Percentiles rank a stretch among this genome's conserved stretches.
Conservation (phyloP, 768 basidiomycete species). For the Suillus sp. region DNA sequence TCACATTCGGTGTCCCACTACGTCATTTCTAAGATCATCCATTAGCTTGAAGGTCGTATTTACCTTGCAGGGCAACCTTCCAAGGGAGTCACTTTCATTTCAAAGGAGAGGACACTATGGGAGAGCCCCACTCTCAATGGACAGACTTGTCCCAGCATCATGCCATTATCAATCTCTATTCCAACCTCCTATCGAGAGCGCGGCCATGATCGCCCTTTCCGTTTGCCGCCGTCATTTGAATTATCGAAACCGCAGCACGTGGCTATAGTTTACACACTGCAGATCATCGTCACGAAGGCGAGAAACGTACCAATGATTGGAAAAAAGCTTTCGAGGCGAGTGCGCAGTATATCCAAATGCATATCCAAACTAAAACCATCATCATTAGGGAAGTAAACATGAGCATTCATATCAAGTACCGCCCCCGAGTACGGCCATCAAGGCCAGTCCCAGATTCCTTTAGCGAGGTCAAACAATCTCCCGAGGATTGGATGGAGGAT, state of each 20-base stretch:
- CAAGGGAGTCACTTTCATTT: slow-evolving; percentile 22
- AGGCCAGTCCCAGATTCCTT: slow-evolving; percentile 29
- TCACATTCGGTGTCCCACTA: neutral
- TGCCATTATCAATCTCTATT: slow-evolving; percentile 34
- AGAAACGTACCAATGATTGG: slow-evolving; percentile 15
- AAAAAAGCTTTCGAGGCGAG: slow-evolving; percentile 9
- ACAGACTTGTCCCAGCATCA: slow-evolving; percentile 28
- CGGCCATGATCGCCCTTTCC: slow-evolving; percentile 20
- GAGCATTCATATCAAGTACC: slow-evolving; percentile 28
- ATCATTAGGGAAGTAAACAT: slow-evolving; percentile 25
- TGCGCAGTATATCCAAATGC: neutral
- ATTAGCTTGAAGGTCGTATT: slow-evolving; percentile 30
- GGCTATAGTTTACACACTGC: slow-evolving; percentile 29
- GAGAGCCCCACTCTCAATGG: slow-evolving; percentile 15
- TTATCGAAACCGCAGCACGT: slow-evolving; percentile 27
- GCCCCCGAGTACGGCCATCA: slow-evolving; percentile 35
- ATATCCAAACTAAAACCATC: slow-evolving; percentile 11
- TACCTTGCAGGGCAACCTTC: slow-evolving; percentile 20
- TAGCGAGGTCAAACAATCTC: slow-evolving; percentile 27
- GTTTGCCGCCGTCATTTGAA: slow-evolving; percentile 35
- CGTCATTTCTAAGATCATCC: slow-evolving; percentile 1
- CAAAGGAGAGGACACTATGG: slow-evolving; percentile 30
- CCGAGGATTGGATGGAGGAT: slow-evolving; percentile 38
- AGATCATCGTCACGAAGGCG: slow-evolving; percentile 26
- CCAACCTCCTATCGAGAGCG: slow-evolving; percentile 31